Base-by-base conservation (phyloP, 2,329 filamentous ascomycete genomes). In the Botrytis pseudocinerea region DNA sequence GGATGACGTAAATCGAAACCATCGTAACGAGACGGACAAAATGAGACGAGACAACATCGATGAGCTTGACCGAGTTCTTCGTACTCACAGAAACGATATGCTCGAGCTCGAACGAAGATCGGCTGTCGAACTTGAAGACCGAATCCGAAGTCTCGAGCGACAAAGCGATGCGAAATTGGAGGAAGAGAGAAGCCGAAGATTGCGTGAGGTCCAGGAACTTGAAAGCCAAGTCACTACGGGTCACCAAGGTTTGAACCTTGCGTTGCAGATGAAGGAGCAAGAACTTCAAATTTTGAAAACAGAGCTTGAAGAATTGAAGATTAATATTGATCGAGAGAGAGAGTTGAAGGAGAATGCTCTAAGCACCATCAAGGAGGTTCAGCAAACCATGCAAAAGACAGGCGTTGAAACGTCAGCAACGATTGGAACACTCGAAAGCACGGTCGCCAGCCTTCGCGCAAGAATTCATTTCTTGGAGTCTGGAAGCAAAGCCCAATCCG, bases 401-500 rank as follows among this genome's bases (percentile, higher is more conserved):
- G 82, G 93, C 28, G 84, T 87, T 6, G 89, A 91, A 57, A 85
- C 89, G 12, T 87, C 89, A 6, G 85, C 86, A 14, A 88, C 89
- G 59, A 90, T 89, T 73, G 85, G 90, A 18, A 88, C 88, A 0
- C 85, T 97, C 18, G 93, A 97, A 77, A 91, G 90, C 51, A 90
- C 92, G 38, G 90, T 93, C 76, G 90, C 91, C 75, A 92, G 91
- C 4, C 87, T 97, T 76, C 89, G 91, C 77, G 93, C 93, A 2
- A 93, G 95, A 78, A 92, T 97, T 73, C 91, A 95, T 76, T 97
- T 97, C 80, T 88, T 98, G 28, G 94, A 98, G 81, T 96, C 93
- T 0, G 94, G 94, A 79, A 94, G 90, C 81, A 93, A 97, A 82
- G 92, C 94, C 22, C 94, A 98, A 78, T 96, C 94, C 0, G 89